A percentile compares a stretch with the other conserved stretches of the same genome.
These are phyloP conservation scores for Fusarium sp. DNA, from an alignment of 2,329 filamentous ascomycete species.

Conservation along the genomic window DNA sequence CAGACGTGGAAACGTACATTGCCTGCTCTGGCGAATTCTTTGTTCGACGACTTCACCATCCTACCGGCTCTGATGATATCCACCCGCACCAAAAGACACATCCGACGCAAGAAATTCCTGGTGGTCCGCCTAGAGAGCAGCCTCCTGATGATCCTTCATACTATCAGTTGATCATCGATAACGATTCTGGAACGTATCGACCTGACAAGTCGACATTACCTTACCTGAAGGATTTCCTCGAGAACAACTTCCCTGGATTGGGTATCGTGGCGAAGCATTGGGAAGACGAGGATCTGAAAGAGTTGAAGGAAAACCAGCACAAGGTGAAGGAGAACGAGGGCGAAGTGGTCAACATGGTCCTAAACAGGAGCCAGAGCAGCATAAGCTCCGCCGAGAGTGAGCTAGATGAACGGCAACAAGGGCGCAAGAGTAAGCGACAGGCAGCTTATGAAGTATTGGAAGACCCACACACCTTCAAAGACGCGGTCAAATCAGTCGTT, in stretches of 20 bases:
- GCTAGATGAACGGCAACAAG: conserved; percentile 57
- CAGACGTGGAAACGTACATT: conserved; percentile 89
- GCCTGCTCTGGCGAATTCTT: conserved; percentile 96
- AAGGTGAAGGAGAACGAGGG: conserved; percentile 76
- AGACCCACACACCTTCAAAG: conserved; percentile 60
- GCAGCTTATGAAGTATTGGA: conserved; percentile 62
- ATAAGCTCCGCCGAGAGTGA: conserved; percentile 66
- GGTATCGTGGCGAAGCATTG: conserved; percentile 80
- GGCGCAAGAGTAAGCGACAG: conserved; percentile 64
- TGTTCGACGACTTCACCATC: conserved; percentile 72
- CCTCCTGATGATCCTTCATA: conserved; percentile 62
- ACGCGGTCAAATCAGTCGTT: conserved; percentile 45
- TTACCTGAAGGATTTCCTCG: conserved; percentile 75
- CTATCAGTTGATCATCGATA: conserved; percentile 94
- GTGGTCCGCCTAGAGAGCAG: conserved; percentile 57
- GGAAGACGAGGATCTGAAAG: conserved; percentile 77
- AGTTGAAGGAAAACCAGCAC: conserved; percentile 81
- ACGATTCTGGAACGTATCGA: conserved; percentile 92
- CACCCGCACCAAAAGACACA: conserved; percentile 62
- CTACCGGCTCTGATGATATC: conserved; percentile 56
- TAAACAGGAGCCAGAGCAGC: conserved; percentile 65
- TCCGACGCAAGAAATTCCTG: conserved; percentile 57
- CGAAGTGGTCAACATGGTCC: conserved; percentile 62
- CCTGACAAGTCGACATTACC: conserved; percentile 83
- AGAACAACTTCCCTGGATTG: conserved; percentile 79